Evolutionary conservation across 1,284 basidiomycete genomes (phyloP).

Genomic region (Marasmius tenuissimus): DNA sequence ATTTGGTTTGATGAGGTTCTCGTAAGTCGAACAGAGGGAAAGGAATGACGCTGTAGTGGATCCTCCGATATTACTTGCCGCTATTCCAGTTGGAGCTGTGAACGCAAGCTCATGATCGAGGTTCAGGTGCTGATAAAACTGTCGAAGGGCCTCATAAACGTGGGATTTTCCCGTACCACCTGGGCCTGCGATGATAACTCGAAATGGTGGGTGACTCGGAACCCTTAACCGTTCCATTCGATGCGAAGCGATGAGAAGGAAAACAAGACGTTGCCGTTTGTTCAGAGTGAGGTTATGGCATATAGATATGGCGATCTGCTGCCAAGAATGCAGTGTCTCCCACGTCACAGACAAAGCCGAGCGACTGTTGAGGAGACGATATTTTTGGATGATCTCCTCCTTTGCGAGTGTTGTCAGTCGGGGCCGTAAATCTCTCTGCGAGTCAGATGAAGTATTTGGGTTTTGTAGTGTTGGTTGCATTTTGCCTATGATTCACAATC

Average conservation of each 20-base stretch:
- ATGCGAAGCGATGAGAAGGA: constrained; percentile 1
- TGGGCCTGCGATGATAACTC: constrained; percentile 4
- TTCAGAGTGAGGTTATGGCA: not conserved
- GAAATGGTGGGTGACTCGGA: not conserved
- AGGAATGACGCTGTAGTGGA: not conserved
- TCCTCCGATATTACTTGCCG: constrained; percentile 1
- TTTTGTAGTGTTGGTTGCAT: no score
- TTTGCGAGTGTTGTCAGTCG: no score
- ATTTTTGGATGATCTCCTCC: no score
- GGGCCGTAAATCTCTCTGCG: no score
- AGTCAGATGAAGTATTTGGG: no score
- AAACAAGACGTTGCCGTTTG: not conserved
- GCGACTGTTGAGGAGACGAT: no score
- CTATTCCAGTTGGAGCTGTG: constrained; percentile 6
- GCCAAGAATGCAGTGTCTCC: not conserved
- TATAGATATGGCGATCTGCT: not conserved
- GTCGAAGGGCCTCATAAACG: not conserved
- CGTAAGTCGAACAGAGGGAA: not conserved
- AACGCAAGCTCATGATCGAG: not conserved
- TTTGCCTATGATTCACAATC: no score
- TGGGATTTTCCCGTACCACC: constrained; percentile 9
- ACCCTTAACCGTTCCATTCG: not conserved
- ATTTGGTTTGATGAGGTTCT: not conserved
- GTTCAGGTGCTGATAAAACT: not conserved
- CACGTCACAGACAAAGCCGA: no score